Conservation (phyloP, 768 basidiomycete species). For the Collybia sordida region DNA sequence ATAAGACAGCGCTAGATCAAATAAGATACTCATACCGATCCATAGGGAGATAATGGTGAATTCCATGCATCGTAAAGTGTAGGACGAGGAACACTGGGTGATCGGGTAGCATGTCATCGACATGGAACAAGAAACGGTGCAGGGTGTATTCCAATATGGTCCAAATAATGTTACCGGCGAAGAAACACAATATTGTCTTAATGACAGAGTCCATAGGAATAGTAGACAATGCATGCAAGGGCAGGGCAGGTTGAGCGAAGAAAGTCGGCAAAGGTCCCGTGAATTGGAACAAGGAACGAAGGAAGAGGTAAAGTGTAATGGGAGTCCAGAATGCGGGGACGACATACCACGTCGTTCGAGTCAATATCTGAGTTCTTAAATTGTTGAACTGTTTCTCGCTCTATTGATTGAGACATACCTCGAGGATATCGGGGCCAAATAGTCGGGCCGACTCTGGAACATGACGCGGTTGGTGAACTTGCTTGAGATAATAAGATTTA, state of each 20-base stretch:
- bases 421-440: conserved; percentile 80
- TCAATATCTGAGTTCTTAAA: conserved; percentile 54
- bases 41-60: conserved; percentile 98
- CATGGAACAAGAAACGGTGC: conserved; percentile 97
- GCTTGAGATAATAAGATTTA: conserved; percentile 94
- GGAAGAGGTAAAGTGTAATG: conserved; percentile 75
- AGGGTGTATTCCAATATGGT: conserved; percentile 90
- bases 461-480: conserved; percentile 96
- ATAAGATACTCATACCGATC: conserved; percentile 57
- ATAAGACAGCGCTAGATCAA: background rate
- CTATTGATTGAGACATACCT: conserved; percentile 46
- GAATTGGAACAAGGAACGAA: conserved; percentile 84
- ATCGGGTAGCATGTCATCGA: conserved; percentile 88
- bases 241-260: conserved; percentile 52
- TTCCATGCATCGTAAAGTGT: conserved; percentile 92
- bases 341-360: conserved; percentile 90
- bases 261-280: conserved; percentile 67
- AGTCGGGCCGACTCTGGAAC: conserved; percentile 79
- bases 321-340: conserved; percentile 92
- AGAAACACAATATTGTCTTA: conserved; percentile 68
- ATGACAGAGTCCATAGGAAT: conserved; percentile 51
- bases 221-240: conserved; percentile 44
- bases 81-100: conserved; percentile 72
- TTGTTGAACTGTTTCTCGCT: background rate
- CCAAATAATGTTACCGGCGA: conserved; percentile 88